Percentiles rank a stretch among this genome's conserved stretches.
Conservation (phyloP, 345 rosid species). For the Rhodomyrtus tomentosa region DNA sequence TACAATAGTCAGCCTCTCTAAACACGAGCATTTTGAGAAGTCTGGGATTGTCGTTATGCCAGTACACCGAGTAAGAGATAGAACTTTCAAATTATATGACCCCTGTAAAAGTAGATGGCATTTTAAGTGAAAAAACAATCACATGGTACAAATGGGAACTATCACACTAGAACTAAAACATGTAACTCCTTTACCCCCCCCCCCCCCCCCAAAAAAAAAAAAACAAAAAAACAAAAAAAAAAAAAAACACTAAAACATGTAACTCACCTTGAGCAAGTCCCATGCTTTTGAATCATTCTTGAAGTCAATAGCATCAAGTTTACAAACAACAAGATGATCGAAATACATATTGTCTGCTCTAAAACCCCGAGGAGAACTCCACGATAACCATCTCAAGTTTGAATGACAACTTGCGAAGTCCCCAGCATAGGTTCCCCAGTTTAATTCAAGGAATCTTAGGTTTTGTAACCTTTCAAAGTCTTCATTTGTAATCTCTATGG, state of each 20-base stretch:
- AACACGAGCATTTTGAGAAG: neutral
- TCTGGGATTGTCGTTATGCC: neutral
- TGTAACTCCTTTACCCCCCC: too few relatives aligned
- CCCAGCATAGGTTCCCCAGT: neutral
- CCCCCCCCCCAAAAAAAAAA: too few relatives aligned
- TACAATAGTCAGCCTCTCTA: neutral
- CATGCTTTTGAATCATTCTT: neutral
- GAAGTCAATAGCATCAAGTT: neutral
- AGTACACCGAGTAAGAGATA: neutral
- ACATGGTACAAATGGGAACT: neutral
- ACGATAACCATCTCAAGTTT: neutral
- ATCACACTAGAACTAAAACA: neutral
- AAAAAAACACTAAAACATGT: too few relatives aligned
- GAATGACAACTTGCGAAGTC: neutral
- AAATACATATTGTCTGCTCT: neutral
- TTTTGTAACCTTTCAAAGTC: neutral
- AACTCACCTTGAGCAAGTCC: neutral
- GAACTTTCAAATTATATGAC: neutral
- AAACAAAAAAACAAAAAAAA: too few relatives aligned
- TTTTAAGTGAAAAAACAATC: neutral
- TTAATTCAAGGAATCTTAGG: neutral
- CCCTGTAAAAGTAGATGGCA: neutral
- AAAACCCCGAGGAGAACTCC: neutral
- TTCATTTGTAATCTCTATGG: neutral
- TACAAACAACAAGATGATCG: neutral